Conservation (phyloP, 495 filamentous ascomycete species). For the Haplographium delicatum region DNA sequence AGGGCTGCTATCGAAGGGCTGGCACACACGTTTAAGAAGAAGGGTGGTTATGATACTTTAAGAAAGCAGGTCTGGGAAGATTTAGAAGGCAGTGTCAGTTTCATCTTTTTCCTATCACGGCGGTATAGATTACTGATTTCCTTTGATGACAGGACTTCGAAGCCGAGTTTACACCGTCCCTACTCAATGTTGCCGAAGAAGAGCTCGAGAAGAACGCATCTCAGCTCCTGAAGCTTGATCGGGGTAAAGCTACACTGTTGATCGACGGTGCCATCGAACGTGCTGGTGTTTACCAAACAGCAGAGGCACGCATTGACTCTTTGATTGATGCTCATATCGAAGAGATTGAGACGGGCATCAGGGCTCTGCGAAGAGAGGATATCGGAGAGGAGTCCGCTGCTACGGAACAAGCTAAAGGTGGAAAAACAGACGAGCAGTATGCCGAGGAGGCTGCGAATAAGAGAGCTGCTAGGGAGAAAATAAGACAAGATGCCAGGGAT, state of each 20-base stretch:
- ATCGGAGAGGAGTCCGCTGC: constrained; percentile 68
- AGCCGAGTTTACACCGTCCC: constrained; percentile 54
- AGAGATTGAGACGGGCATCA: constrained; percentile 60
- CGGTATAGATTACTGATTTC: no score
- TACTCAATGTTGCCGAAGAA: constrained; percentile 67
- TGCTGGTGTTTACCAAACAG: constrained; percentile 71
- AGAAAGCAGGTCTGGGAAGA: constrained; percentile 77
- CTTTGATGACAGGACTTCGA: constrained; percentile 64
- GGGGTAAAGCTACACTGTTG: constrained; percentile 72
- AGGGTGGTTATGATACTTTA: constrained; percentile 80
- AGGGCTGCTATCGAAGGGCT: constrained; percentile 71
- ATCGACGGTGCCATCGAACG: constrained; percentile 85
- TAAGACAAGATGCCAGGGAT: constrained; percentile 58
- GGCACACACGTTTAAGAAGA: constrained; percentile 82
- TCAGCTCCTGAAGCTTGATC: constrained; percentile 67
- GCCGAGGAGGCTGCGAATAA: constrained; percentile 62
- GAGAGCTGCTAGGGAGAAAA: constrained; percentile 45
- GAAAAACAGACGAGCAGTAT: constrained; percentile 80
- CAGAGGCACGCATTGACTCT: constrained; percentile 58
- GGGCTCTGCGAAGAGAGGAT: constrained; percentile 64
- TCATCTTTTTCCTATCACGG: constrained; percentile 3
- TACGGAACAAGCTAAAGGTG: constrained; percentile 62
- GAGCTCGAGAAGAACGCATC: constrained; percentile 78
- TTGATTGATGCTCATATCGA: constrained; percentile 60
- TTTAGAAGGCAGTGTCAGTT: constrained; percentile 67